Conservation (phyloP, 371 early-diverging fungal genomes). For the Rhizopus delemar region DNA sequence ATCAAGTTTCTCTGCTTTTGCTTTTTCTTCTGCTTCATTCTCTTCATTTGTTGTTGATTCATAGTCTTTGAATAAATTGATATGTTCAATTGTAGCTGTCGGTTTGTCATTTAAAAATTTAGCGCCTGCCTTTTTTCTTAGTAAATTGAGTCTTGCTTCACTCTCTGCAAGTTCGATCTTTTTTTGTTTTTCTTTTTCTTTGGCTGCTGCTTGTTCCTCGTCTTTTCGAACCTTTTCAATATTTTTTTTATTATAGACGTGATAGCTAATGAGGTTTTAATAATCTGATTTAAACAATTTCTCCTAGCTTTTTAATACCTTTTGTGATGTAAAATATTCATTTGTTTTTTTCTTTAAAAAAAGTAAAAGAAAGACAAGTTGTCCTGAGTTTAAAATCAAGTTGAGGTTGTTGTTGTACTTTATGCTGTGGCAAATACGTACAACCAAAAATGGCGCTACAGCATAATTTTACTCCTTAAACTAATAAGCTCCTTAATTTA, state of each 20-base stretch:
- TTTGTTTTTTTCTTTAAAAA: conserved; percentile 10
- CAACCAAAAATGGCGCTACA: not conserved
- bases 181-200: conserved; percentile 49
- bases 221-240: conserved; percentile 68
- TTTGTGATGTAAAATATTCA: conserved; percentile 76
- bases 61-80: conserved; percentile 61
- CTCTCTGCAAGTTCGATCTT: conserved; percentile 54
- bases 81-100: conserved; percentile 33
- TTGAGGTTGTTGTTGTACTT: not conserved
- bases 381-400: conserved; percentile 1
- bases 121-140: conserved; percentile 52
- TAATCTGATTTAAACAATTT: not conserved
- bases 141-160: conserved; percentile 54
- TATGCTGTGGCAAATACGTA: not conserved
- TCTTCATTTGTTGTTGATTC: conserved; percentile 52
- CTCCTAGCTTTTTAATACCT: conserved; percentile 40
- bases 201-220: conserved; percentile 63
- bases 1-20: conserved; percentile 58
- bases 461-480: conserved; percentile 2
- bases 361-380: conserved; percentile 2
- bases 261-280: conserved; percentile 54
- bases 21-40: conserved; percentile 58
- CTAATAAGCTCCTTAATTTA: not conserved
- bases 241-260: conserved; percentile 77
- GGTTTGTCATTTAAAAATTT: conserved; percentile 3